A percentile compares a stretch with the other conserved stretches of the same genome.
Evolutionary conservation across 331 rosid species (phyloP).

Genomic region (Stylosanthes scabra): DNA sequence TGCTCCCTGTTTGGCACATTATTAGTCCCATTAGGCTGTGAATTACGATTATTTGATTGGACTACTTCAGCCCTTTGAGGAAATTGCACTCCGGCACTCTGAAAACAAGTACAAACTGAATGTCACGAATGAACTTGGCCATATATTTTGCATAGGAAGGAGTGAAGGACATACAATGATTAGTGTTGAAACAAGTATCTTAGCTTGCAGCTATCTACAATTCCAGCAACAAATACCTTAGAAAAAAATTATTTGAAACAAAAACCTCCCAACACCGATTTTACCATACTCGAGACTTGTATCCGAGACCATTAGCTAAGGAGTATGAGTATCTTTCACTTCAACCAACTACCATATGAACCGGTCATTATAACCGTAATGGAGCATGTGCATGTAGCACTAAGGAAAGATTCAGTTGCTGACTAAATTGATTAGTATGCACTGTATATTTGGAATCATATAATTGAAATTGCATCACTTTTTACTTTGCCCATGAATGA

Average conservation of each 20-base stretch:
- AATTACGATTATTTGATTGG: constrained; percentile 53
- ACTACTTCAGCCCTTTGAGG: constrained; percentile 67
- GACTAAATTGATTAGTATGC: constrained; percentile 13
- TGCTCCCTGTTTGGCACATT: constrained; percentile 57
- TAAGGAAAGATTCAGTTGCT: constrained; percentile 5
- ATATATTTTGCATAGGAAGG: constrained; percentile 24
- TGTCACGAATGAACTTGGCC: background rate
- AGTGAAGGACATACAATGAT: constrained; percentile 12
- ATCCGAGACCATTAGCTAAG: too few relatives aligned
- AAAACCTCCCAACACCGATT: background rate
- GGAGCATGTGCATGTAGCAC: background rate
- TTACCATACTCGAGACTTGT: too few relatives aligned
- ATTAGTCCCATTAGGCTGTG: constrained; percentile 54
- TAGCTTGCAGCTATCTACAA: background rate
- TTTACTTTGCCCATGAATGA: too few relatives aligned
- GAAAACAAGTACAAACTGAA: constrained; percentile 41
- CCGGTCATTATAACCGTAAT: constrained; percentile 13
- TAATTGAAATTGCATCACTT: too few relatives aligned
- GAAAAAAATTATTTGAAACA: constrained; percentile 24
- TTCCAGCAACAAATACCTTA: constrained; percentile 13
- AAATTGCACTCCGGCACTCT: constrained; percentile 94
- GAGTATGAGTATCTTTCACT: too few relatives aligned
- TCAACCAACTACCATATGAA: constrained; percentile 5
- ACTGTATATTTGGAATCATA: constrained; percentile 6
- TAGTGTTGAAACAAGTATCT: background rate